Percentiles rank a stretch among this genome's conserved stretches.
phyloP scores from a whole-genome alignment of 2,329 filamentous ascomycete genomes.

The Penicillium frequentans region DNA sequence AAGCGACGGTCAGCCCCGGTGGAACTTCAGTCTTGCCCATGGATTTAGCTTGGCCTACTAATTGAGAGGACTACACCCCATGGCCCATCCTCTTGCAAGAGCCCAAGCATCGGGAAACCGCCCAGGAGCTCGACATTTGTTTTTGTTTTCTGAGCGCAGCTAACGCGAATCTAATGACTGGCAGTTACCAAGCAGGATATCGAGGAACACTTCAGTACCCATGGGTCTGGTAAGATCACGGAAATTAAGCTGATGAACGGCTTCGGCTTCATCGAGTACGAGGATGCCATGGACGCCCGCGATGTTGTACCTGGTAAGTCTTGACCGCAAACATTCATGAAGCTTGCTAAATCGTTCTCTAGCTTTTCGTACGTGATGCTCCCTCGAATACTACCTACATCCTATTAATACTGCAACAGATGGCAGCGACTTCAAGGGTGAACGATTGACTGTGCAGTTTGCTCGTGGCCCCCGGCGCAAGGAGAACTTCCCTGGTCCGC shows the following conservation, averaged over 20 bases:
- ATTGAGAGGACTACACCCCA: neutral
- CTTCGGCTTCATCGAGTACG: slow-evolving; percentile 99
- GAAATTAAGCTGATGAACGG: slow-evolving; percentile 99
- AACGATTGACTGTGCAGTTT: slow-evolving; percentile 96
- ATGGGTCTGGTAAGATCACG: slow-evolving; percentile 95
- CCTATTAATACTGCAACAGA: slow-evolving; percentile 55
- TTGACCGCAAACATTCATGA: slow-evolving; percentile 11
- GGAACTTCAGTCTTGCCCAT: slow-evolving; percentile 1
- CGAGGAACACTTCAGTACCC: slow-evolving; percentile 89
- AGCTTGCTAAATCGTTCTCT: slow-evolving; percentile 21
- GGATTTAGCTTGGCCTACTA: slow-evolving; percentile 1
- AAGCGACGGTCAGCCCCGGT: neutral
- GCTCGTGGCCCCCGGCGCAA: slow-evolving; percentile 79
- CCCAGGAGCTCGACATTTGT: slow-evolving; percentile 22
- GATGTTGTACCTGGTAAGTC: slow-evolving; percentile 94
- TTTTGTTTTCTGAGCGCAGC: slow-evolving; percentile 25
- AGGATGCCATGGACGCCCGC: slow-evolving; percentile 95
- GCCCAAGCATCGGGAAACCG: slow-evolving; percentile 1
- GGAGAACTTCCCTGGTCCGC: slow-evolving; percentile 62
- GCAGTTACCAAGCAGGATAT: slow-evolving; percentile 95
- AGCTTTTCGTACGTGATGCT: slow-evolving; percentile 60
- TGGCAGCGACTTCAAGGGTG: slow-evolving; percentile 96
- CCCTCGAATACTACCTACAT: neutral
- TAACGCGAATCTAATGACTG: slow-evolving; percentile 6
- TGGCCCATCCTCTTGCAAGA: slow-evolving; percentile 6